Conservation (phyloP, 768 basidiomycete genomes). For the Boletales sp. region DNA sequence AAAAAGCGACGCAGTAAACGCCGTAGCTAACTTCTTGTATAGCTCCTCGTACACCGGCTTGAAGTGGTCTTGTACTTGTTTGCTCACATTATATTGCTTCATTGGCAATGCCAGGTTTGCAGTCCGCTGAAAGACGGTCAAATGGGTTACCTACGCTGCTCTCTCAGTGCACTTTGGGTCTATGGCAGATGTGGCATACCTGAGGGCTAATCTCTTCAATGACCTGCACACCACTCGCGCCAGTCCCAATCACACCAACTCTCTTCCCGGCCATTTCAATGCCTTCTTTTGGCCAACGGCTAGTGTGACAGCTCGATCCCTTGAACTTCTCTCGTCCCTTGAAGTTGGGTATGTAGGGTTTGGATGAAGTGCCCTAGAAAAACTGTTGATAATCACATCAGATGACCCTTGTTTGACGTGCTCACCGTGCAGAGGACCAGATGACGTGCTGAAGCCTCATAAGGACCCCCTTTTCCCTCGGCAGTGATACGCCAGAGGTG, state of each 20-base stretch:
- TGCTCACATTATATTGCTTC: constrained; percentile 2
- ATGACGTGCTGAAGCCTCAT: constrained; percentile 3
- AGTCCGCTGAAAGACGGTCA: constrained; percentile 16
- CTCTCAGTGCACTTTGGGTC: not conserved
- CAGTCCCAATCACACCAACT: constrained; percentile 12
- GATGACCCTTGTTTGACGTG: not conserved
- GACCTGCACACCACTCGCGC: constrained; percentile 11
- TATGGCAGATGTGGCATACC: not conserved
- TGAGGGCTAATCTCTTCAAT: constrained; percentile 13
- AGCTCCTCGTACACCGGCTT: constrained; percentile 10
- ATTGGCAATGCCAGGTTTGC: constrained; percentile 14
- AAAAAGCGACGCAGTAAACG: not conserved
- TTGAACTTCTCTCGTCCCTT: constrained; percentile 10
- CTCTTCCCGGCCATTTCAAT: constrained; percentile 7
- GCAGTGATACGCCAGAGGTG: constrained; percentile 11
- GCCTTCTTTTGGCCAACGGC: constrained; percentile 10
- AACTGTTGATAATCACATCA: not conserved
- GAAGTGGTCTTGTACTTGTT: constrained; percentile 8
- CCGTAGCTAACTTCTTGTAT: not conserved
- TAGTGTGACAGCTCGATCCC: constrained; percentile 7
- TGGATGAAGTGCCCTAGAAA: constrained; percentile 3
- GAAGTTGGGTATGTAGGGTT: constrained; percentile 11
- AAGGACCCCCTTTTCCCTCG: constrained; percentile 1
- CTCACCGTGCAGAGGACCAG: constrained; percentile 7
- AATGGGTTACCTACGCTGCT: constrained; percentile 3